A percentile compares a stretch with the other conserved stretches of the same genome.
Conservation (phyloP, 805 yeast species). For the Wickerhamomyces queroliae region DNA sequence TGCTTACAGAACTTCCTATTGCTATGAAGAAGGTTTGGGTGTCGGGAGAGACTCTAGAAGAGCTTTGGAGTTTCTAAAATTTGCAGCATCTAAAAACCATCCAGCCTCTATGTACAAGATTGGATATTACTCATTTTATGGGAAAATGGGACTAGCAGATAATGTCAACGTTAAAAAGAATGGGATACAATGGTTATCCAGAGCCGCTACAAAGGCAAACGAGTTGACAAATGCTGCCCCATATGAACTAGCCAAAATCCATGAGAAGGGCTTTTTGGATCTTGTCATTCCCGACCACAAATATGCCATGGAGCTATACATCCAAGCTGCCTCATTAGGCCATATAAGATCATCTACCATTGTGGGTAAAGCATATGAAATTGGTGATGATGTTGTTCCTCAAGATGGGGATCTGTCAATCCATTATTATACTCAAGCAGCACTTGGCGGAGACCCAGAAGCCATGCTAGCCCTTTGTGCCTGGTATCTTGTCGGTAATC, state of each 20-base stretch:
- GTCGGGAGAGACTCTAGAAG: constrained; percentile 83
- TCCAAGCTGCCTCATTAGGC: constrained; percentile 85
- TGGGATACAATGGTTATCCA: constrained; percentile 88
- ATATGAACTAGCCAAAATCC: constrained; percentile 81
- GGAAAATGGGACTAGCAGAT: constrained; percentile 73
- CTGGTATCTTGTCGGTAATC: constrained; percentile 92
- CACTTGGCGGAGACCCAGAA: constrained; percentile 76
- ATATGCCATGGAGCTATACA: constrained; percentile 81
- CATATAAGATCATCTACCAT: constrained; percentile 75
- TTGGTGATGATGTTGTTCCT: constrained; percentile 59
- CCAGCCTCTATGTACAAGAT: constrained; percentile 96
- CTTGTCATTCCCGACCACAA: constrained; percentile 76
- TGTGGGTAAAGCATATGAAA: constrained; percentile 80
- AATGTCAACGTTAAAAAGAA: constrained; percentile 67
- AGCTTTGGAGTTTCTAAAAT: constrained; percentile 74
- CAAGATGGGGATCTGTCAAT: constrained; percentile 80
- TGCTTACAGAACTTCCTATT: constrained; percentile 85
- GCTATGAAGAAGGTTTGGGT: constrained; percentile 93
- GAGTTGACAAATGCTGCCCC: constrained; percentile 92
- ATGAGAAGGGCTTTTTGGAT: constrained; percentile 80
- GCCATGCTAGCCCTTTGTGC: constrained; percentile 95
- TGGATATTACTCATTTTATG: constrained; percentile 81
- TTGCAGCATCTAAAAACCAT: constrained; percentile 87
- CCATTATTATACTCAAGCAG: constrained; percentile 87
- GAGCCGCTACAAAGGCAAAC: constrained; percentile 81